A percentile compares a stretch with the other conserved stretches of the same genome.
phyloP scores from a whole-genome alignment of 495 filamentous ascomycete species.

The Aspergillus bridgeri region DNA sequence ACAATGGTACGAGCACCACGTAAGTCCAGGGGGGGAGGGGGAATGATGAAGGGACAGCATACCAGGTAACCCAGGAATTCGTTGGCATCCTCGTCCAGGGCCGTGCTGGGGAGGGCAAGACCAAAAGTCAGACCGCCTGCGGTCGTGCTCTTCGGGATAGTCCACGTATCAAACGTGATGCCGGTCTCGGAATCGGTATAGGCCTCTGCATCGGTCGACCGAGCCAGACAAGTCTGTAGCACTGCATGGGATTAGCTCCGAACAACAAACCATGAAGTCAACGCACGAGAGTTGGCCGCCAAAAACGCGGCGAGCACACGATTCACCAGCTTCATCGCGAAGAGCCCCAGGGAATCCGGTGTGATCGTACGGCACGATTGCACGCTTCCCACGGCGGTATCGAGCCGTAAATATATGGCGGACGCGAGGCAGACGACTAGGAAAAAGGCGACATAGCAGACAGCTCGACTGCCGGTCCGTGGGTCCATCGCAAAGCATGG shows the following conservation, averaged over 20 bases:
- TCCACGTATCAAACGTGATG: conserved; percentile 20
- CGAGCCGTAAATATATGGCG: conserved; percentile 1
- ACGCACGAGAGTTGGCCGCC: conserved; percentile 2
- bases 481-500: conserved; percentile 1
- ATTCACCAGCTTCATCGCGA: conserved; percentile 5
- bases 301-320: conserved; percentile 2
- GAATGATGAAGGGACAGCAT: neutral
- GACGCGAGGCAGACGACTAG: conserved; percentile 1
- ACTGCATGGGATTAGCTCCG: conserved; percentile 2
- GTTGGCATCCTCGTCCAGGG: conserved; percentile 10
- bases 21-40: too few relatives aligned
- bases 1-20: too few relatives aligned
- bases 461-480: conserved; percentile 2
- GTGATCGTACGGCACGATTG: neutral
- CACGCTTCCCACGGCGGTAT: neutral
- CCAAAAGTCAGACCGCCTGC: conserved; percentile 14
- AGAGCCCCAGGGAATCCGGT: neutral
- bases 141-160: conserved; percentile 3
- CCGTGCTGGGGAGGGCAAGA: conserved; percentile 13
- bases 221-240: conserved; percentile 8
- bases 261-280: neutral
- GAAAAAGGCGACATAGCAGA: neutral
- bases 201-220: conserved; percentile 2
- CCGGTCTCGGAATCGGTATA: conserved; percentile 17
- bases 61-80: conserved; percentile 21